A percentile compares a stretch with the other conserved stretches of the same genome.
phyloP scores from a whole-genome alignment of 805 yeast species.

The Saccharomyces paradoxus region DNA sequence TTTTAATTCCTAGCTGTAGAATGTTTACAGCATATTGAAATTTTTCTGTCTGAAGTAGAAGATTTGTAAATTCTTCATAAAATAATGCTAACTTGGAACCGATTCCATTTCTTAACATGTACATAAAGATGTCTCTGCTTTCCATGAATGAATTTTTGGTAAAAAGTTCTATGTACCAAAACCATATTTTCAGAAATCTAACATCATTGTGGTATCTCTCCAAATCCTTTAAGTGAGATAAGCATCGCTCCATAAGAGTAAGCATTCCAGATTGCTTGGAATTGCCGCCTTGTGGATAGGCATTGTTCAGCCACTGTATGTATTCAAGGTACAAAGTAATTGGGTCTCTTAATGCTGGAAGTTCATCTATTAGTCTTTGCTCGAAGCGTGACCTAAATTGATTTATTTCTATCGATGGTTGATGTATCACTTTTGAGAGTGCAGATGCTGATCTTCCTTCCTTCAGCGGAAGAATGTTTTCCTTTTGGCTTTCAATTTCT shows the following conservation, averaged over 20 bases:
- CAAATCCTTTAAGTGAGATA: conserved; percentile 57
- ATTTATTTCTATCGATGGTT: not conserved
- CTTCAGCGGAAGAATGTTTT: conserved; percentile 58
- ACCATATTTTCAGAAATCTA: conserved; percentile 73
- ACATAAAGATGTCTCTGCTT: conserved; percentile 63
- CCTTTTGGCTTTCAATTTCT: conserved; percentile 57
- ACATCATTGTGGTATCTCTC: conserved; percentile 72
- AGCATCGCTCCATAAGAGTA: conserved; percentile 57
- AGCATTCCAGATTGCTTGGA: conserved; percentile 59
- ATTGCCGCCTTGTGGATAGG: conserved; percentile 54
- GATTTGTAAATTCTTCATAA: conserved; percentile 73
- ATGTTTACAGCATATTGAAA: conserved; percentile 13
- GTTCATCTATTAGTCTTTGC: conserved; percentile 33
- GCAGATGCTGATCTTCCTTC: conserved; percentile 58
- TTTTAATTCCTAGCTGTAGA: conserved; percentile 32
- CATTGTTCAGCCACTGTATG: conserved; percentile 60
- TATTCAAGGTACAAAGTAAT: conserved; percentile 67
- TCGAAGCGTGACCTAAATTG: conserved; percentile 31
- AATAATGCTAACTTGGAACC: conserved; percentile 60
- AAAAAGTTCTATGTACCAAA: conserved; percentile 51
- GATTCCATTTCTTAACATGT: conserved; percentile 61
- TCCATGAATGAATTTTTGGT: conserved; percentile 43
- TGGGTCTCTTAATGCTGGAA: conserved; percentile 76
- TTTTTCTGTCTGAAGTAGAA: conserved; percentile 10
- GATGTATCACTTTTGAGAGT: not conserved